These are phyloP conservation scores for Pisolithus albus DNA, from an alignment of 768 basidiomycete genomes.

Conservation along the genomic window DNA sequence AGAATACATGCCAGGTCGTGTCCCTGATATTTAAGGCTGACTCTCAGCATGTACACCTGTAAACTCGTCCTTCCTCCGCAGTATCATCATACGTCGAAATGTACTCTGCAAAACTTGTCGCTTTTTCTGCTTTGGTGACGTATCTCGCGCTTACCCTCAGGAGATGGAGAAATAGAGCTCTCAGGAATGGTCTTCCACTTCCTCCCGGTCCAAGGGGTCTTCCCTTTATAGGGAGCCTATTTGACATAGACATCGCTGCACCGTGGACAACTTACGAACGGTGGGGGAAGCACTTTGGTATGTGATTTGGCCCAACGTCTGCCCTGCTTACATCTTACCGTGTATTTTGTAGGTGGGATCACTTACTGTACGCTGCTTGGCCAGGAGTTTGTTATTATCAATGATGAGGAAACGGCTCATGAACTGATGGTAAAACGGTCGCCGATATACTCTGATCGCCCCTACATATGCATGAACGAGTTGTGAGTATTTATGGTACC, in stretches of 20 bases:
- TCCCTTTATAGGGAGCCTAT: slow-evolving; percentile 21
- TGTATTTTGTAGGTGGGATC: slow-evolving; percentile 31
- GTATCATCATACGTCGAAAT: neutral
- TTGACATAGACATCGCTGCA: slow-evolving; percentile 13
- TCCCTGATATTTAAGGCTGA: too few relatives aligned
- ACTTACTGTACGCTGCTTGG: slow-evolving; percentile 46
- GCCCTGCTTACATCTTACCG: neutral
- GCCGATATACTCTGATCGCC: slow-evolving; percentile 46
- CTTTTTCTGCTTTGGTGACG: slow-evolving; percentile 6
- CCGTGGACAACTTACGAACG: slow-evolving; percentile 30
- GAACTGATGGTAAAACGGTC: slow-evolving; percentile 45
- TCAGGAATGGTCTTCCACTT: slow-evolving; percentile 24
- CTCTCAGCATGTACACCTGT: too few relatives aligned
- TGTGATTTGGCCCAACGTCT: neutral
- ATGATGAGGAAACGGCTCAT: slow-evolving; percentile 32
- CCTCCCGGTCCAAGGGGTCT: slow-evolving; percentile 49
- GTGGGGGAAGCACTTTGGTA: slow-evolving; percentile 24
- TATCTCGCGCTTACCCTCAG: slow-evolving; percentile 3
- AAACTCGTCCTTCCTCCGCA: too few relatives aligned
- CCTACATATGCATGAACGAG: slow-evolving; percentile 19
- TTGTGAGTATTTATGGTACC: slow-evolving; percentile 6
- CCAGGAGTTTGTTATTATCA: slow-evolving; percentile 39
- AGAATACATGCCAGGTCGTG: too few relatives aligned
- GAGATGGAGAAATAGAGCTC: slow-evolving; percentile 11
- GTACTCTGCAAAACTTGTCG: neutral